These are phyloP conservation scores for Phytopythium delawarense DNA, from an alignment of 352 stramenopile species.

Conservation along the genomic window DNA sequence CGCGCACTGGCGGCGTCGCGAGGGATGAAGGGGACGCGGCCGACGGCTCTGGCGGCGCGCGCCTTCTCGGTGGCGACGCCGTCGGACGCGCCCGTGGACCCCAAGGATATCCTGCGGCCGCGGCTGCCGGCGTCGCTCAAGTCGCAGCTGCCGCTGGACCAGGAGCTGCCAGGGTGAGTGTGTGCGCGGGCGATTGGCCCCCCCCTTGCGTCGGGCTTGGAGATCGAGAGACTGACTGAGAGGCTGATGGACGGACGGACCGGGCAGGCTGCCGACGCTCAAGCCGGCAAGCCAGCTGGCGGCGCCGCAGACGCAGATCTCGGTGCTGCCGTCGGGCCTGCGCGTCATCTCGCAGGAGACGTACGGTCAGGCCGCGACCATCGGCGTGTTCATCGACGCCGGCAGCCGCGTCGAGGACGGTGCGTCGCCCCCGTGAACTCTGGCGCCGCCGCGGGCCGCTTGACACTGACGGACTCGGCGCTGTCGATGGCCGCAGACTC, in stretches of 20 bases:
- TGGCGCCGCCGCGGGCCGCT: neutral
- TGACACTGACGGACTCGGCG: neutral
- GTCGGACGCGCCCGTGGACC: slow-evolving; percentile 19
- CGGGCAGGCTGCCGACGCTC: slow-evolving; percentile 58
- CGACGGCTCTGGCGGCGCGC: slow-evolving; percentile 12
- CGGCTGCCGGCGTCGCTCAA: slow-evolving; percentile 26
- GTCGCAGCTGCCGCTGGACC: slow-evolving; percentile 50
- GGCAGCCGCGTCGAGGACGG: slow-evolving; percentile 83
- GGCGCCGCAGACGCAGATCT: slow-evolving; percentile 89
- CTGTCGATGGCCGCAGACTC: slow-evolving; percentile 21
- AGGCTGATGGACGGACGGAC: neutral
- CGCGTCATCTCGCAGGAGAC: slow-evolving; percentile 96
- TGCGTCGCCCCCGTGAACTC: slow-evolving; percentile 6
- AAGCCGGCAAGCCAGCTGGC: slow-evolving; percentile 81
- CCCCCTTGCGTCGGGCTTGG: too few relatives aligned
- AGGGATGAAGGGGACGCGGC: neutral
- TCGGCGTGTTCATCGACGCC: slow-evolving; percentile 93
- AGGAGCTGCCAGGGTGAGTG: slow-evolving; percentile 50
- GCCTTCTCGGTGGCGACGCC: slow-evolving; percentile 31
- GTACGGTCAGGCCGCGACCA: slow-evolving; percentile 92
- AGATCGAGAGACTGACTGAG: too few relatives aligned
- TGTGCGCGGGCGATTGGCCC: too few relatives aligned
- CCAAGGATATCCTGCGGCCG: slow-evolving; percentile 57
- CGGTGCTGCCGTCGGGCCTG: slow-evolving; percentile 91
- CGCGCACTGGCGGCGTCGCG: neutral